These are phyloP conservation scores for Termitomyces sp. DNA, from an alignment of 768 basidiomycete genomes.

Conservation along the genomic window DNA sequence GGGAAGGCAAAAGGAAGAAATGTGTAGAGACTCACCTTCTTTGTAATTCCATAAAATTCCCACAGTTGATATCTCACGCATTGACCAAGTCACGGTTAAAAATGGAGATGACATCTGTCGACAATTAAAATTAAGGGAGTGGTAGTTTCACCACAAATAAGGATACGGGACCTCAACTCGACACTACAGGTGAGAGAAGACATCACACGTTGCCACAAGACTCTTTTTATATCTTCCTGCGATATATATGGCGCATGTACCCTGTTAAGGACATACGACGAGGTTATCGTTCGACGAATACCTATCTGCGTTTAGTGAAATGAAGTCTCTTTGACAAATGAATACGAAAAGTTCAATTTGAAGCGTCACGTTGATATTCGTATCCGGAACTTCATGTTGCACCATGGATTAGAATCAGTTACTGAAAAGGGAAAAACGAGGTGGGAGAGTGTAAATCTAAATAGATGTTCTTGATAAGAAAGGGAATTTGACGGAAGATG, in stretches of 20 bases:
- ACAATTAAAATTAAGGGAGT: no score
- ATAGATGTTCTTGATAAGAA: constrained; percentile 5
- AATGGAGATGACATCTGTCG: not conserved
- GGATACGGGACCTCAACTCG: no score
- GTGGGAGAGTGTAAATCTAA: not conserved
- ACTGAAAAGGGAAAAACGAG: not conserved
- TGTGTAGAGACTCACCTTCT: not conserved
- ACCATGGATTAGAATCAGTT: not conserved
- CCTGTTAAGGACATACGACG: not conserved
- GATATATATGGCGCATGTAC: not conserved
- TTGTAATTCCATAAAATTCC: not conserved
- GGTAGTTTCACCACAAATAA: no score
- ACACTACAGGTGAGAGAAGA: not conserved
- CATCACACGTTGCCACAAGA: not conserved
- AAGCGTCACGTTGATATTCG: not conserved
- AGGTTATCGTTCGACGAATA: not conserved
- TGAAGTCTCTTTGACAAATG: not conserved
- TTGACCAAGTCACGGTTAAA: not conserved
- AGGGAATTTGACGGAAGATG: not conserved
- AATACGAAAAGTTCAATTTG: not conserved
- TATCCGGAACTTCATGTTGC: not conserved
- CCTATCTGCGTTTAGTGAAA: not conserved
- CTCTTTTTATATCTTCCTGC: not conserved
- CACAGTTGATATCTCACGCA: not conserved
- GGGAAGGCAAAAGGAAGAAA: not conserved